A percentile compares a stretch with the other conserved stretches of the same genome.
These are phyloP conservation scores for Calcarisporium arbuscula DNA, from an alignment of 2,329 filamentous ascomycete species.

Conservation along the genomic window DNA sequence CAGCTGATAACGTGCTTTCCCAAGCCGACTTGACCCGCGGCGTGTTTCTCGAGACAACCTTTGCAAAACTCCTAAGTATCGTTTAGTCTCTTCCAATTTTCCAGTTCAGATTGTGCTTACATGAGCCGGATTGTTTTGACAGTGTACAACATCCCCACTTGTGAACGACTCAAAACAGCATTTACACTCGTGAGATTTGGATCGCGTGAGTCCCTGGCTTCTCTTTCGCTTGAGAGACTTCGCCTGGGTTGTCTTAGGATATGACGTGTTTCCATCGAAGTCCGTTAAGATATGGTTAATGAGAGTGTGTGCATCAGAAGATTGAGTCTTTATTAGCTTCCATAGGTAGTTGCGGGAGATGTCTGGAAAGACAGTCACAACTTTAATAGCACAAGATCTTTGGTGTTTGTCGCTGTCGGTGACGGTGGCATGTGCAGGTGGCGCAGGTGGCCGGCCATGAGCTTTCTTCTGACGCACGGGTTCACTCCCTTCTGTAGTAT, in stretches of 20 bases:
- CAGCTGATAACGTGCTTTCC: conserved; percentile 64
- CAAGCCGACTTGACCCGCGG: conserved; percentile 62
- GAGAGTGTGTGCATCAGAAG: conserved; percentile 22
- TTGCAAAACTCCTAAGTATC: conserved; percentile 56
- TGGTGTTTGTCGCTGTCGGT: no score
- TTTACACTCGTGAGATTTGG: conserved; percentile 61
- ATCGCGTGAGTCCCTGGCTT: no score
- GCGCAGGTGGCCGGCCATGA: no score
- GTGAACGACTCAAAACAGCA: conserved; percentile 67
- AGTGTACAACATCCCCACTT: conserved; percentile 62
- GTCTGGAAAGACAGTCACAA: conserved; percentile 34
- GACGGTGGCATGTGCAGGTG: no score
- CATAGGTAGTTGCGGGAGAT: conserved; percentile 35
- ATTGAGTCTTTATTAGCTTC: conserved; percentile 17
- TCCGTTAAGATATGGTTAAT: conserved; percentile 34
- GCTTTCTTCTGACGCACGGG: no score
- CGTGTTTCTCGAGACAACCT: conserved; percentile 56
- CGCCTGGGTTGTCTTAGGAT: conserved; percentile 23
- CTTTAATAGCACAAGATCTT: conserved; percentile 11
- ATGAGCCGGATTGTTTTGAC: conserved; percentile 51
- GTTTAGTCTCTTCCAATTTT: no score
- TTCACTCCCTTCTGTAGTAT: no score
- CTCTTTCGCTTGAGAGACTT: conserved; percentile 36
- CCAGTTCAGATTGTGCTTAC: no score
- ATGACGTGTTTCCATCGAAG: conserved; percentile 29